phyloP scores from a whole-genome alignment of 129 eudicot species.

The Lactuca saligna region DNA sequence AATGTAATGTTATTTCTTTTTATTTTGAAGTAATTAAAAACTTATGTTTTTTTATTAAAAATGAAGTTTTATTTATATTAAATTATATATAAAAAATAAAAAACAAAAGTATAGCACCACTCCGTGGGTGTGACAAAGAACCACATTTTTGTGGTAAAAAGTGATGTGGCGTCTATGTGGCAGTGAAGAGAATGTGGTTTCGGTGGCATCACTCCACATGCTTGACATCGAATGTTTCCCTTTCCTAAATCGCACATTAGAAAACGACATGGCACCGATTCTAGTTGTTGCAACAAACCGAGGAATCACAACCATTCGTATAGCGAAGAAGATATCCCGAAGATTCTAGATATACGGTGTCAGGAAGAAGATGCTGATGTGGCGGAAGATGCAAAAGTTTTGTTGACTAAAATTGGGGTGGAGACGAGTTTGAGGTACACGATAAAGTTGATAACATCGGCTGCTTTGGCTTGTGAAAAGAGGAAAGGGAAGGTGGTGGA shows the following conservation, averaged over 20 bases:
- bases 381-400: constrained; percentile 76
- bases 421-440: constrained; percentile 77
- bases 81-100: no score
- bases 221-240: constrained; percentile 88
- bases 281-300: constrained; percentile 87
- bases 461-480: constrained; percentile 79
- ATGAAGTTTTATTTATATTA: no score
- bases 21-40: no score
- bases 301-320: constrained; percentile 81
- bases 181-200: no score
- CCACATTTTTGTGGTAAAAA: no score
- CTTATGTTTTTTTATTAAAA: no score
- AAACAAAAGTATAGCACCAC: no score
- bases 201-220: constrained; percentile 45
- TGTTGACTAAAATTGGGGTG: constrained; percentile 83
- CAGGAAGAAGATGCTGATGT: constrained; percentile 89
- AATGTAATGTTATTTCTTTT: no score
- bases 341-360: constrained; percentile 69
- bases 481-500: constrained; percentile 83
- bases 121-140: no score
- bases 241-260: constrained; percentile 83
- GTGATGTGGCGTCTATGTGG: no score
- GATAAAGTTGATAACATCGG: constrained; percentile 68
- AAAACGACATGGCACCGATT: constrained; percentile 95
- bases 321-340: constrained; percentile 66